Evolutionary conservation across 768 basidiomycete species (phyloP).

Genomic region (Podaxis pistillaris): DNA sequence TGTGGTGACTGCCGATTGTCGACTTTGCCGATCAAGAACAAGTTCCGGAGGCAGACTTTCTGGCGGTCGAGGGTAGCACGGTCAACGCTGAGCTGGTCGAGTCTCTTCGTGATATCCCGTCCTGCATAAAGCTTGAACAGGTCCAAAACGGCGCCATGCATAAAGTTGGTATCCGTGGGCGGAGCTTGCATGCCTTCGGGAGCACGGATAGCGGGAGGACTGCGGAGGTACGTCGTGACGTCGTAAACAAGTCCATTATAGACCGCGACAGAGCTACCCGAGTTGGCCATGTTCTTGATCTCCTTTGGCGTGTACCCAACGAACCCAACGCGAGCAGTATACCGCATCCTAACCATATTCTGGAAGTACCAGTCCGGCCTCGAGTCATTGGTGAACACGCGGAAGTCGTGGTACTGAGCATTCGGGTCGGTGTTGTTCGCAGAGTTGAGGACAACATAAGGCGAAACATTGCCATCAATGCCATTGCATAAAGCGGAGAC

Average conservation of each 20-base stretch:
- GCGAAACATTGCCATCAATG: constrained; percentile 73
- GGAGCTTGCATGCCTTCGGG: constrained; percentile 48
- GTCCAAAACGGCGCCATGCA: constrained; percentile 64
- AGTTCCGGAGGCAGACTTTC: constrained; percentile 86
- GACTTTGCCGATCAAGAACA: constrained; percentile 89
- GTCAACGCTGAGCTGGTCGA: constrained; percentile 65
- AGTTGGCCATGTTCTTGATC: constrained; percentile 65
- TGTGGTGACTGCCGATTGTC: constrained; percentile 92
- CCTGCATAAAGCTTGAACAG: constrained; percentile 79
- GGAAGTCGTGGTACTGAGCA: constrained; percentile 93
- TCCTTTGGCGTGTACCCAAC: constrained; percentile 79
- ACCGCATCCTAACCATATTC: constrained; percentile 91
- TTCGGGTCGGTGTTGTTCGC: constrained; percentile 76
- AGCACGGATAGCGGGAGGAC: constrained; percentile 54
- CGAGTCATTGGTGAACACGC: constrained; percentile 81
- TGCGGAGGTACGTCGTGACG: constrained; percentile 73
- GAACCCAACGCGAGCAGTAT: constrained; percentile 84
- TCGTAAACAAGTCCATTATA: constrained; percentile 88
- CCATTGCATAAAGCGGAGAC: constrained; percentile 94
- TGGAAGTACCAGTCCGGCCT: constrained; percentile 99
- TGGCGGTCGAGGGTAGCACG: constrained; percentile 62
- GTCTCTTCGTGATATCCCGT: constrained; percentile 73
- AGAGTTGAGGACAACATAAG: constrained; percentile 76
- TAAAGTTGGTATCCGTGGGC: constrained; percentile 57
- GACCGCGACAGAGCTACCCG: constrained; percentile 72